Evolutionary conservation across 2,329 filamentous ascomycete species (phyloP).

Genomic region (Epicoccum nigrum): DNA sequence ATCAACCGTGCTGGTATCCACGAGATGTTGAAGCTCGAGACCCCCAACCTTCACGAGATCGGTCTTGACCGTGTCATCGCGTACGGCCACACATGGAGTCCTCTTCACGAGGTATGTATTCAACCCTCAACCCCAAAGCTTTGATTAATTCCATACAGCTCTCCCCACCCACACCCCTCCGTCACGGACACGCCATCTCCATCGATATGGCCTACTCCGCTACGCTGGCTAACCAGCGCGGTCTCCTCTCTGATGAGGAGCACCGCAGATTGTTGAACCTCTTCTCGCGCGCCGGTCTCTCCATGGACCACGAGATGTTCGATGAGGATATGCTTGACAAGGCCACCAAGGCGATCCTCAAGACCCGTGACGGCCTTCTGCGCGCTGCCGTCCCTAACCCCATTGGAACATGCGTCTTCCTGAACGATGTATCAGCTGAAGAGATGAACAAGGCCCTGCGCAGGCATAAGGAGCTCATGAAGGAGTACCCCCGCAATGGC

Average conservation of each 20-base stretch:
- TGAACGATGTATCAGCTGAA: constrained; percentile 68
- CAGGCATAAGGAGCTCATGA: constrained; percentile 68
- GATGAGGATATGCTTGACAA: constrained; percentile 69
- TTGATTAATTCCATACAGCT: constrained; percentile 53
- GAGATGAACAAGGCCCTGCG: constrained; percentile 67
- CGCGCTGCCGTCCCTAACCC: constrained; percentile 72
- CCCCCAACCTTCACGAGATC: constrained; percentile 75
- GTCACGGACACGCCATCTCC: constrained; percentile 75
- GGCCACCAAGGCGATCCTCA: constrained; percentile 71
- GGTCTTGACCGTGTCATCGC: constrained; percentile 75
- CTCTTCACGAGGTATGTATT: constrained; percentile 61
- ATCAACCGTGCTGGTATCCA: constrained; percentile 73
- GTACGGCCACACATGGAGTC: constrained; percentile 77
- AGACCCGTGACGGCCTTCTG: constrained; percentile 72
- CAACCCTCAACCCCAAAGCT: neutral
- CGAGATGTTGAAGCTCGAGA: constrained; percentile 76
- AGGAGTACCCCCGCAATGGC: constrained; percentile 67
- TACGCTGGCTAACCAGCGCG: constrained; percentile 68
- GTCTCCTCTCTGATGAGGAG: constrained; percentile 65
- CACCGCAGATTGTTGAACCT: constrained; percentile 68
- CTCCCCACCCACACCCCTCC: constrained; percentile 69
- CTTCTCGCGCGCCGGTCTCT: constrained; percentile 72
- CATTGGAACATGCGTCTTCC: constrained; percentile 69
- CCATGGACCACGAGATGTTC: constrained; percentile 73
- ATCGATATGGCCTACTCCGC: constrained; percentile 79